phyloP scores from a whole-genome alignment of 2,329 filamentous ascomycete genomes.

The Diplodia sapinea region DNA sequence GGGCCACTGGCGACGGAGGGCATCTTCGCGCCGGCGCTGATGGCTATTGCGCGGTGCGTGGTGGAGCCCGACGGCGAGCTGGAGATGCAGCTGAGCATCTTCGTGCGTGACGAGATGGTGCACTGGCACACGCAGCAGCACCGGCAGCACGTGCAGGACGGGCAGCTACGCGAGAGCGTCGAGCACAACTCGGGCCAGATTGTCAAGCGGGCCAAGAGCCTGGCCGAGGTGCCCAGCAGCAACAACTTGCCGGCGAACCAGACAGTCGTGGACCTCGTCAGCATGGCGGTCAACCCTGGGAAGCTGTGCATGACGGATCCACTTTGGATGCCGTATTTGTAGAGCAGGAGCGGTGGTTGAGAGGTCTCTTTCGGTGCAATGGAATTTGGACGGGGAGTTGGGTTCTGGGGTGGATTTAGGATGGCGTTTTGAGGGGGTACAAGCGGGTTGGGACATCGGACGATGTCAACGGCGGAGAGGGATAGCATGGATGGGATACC shows the following conservation, averaged over 20 bases:
- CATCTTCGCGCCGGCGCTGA: slow-evolving; percentile 91
- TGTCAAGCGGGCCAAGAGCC: slow-evolving; percentile 83
- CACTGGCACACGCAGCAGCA: slow-evolving; percentile 91
- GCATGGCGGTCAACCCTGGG: slow-evolving; percentile 89
- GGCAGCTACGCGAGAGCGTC: slow-evolving; percentile 77
- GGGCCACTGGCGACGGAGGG: slow-evolving; percentile 94
- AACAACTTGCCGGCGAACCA: slow-evolving; percentile 88
- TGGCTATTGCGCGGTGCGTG: slow-evolving; percentile 93
- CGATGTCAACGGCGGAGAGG: neutral
- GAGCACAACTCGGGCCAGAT: slow-evolving; percentile 88
- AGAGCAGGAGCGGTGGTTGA: slow-evolving; percentile 33
- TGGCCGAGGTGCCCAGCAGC: slow-evolving; percentile 78
- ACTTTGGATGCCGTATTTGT: slow-evolving; percentile 97
- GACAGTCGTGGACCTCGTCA: slow-evolving; percentile 92
- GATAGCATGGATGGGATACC: neutral
- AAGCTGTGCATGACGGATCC: slow-evolving; percentile 88
- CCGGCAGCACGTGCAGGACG: slow-evolving; percentile 61
- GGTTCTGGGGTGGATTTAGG: neutral
- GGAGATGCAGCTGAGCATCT: slow-evolving; percentile 92
- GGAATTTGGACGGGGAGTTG: neutral
- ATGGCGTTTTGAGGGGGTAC: neutral
- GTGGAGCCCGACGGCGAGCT: slow-evolving; percentile 82
- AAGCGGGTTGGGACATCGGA: neutral
- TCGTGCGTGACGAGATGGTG: slow-evolving; percentile 97
- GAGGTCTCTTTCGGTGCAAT: no score